Base-by-base conservation (phyloP, 179 eudicot genomes). In the Beta lomatogona region DNA sequence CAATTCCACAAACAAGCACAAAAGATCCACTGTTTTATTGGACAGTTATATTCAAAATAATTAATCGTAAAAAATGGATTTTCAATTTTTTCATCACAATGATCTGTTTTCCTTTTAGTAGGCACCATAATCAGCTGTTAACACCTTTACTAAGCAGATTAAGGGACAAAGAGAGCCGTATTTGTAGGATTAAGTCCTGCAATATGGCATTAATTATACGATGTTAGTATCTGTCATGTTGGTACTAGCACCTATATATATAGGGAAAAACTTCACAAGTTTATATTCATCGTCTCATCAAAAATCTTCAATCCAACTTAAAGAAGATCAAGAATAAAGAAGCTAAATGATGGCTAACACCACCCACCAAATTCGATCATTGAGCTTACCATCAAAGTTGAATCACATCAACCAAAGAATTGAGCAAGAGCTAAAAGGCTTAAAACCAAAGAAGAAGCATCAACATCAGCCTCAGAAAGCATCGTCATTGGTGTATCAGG, bases 301-400 rank as follows among this genome's bases (percentile, higher is more conserved):
- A 36, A 57, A 3, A 4, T 64, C 19, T 28, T 64, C 69, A 64
- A 28, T 22, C 1, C 18, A 64, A 3, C 41, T 25, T 64, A 13
- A 36, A 36, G 14, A 64, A 31, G 4, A 28, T n/a, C n/a, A n/a
- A 64, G 31, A 63, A 41, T 2, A 1, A 0, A 60, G n/a, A 58
- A 58, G 19, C 1, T 4, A 14, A 41, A 61, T 0, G 9, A 78
- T 82, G 82, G 77, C 57, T 15, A 69, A 46, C 11, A 52, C 13
- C 9, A 11, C 67, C 31, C 69, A 36, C 4, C 31, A 78, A 18
- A 45, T 65, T 22, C 64, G 86, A 73, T 83, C 88, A 31, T 70
- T 85, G 46, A 88, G 90, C 45, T 75, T 81, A 36, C 90, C 88
- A 6, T 82, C 82, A 14, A 77, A 82, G 36, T 61, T 85, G 22